Conservation (phyloP, 805 yeast species). For the Ogataea degrootiae region DNA sequence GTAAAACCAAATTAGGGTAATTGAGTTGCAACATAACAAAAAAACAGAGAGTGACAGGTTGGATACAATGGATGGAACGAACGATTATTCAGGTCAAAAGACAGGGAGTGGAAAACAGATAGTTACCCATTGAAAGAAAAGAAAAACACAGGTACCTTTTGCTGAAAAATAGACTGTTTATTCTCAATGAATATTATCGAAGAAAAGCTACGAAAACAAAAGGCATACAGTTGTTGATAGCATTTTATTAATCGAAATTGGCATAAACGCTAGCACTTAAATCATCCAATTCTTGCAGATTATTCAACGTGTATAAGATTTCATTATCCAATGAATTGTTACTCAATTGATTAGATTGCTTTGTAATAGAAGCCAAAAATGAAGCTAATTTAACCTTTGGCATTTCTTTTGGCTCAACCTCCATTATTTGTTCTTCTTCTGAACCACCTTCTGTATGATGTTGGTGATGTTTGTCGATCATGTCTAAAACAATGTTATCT, state of each 20-base stretch:
- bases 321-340: slow-evolving; percentile 29
- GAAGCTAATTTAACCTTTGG: slow-evolving; percentile 55
- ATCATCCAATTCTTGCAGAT: slow-evolving; percentile 67
- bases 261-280: slow-evolving; percentile 88
- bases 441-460: slow-evolving; percentile 7
- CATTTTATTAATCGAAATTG: slow-evolving; percentile 41
- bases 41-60: no score
- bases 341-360: slow-evolving; percentile 46
- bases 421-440: background rate
- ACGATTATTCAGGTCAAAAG: no score
- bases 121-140: no score
- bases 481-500: slow-evolving; percentile 33
- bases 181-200: no score
- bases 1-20: no score
- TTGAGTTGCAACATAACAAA: no score
- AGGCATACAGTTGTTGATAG: no score
- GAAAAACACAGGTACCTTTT: no score
- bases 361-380: slow-evolving; percentile 61
- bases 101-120: no score
- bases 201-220: no score
- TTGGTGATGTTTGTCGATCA: slow-evolving; percentile 10
- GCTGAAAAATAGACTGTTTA: no score
- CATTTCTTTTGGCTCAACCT: background rate
- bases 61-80: no score
- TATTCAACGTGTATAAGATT: slow-evolving; percentile 36